Percentiles rank a stretch among this genome's conserved stretches.
These are phyloP conservation scores for Farysia itapuensis DNA, from an alignment of 1,284 basidiomycete genomes.

Conservation along the genomic window DNA sequence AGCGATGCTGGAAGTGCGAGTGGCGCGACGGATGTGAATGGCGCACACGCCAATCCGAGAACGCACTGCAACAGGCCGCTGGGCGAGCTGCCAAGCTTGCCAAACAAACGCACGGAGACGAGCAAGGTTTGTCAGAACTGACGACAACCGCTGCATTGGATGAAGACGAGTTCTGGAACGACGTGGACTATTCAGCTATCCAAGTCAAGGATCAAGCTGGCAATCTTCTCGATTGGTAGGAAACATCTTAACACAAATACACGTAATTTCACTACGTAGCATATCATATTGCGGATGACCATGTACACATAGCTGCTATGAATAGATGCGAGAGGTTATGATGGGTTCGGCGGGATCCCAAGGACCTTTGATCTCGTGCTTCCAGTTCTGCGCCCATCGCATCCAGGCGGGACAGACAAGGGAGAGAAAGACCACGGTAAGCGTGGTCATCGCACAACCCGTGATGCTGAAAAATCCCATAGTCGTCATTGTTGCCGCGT, in stretches of 20 bases:
- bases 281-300: neutral
- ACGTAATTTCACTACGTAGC: neutral
- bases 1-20: constrained; percentile 47
- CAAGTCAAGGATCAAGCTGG: constrained; percentile 7
- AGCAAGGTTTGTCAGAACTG: neutral
- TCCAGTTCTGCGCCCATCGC: constrained; percentile 40
- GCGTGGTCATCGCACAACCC: neutral
- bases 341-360: constrained; percentile 44
- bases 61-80: neutral
- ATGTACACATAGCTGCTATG: neutral
- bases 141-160: neutral
- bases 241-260: no score
- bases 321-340: constrained; percentile 1
- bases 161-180: constrained; percentile 22
- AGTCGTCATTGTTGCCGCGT: neutral
- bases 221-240: constrained; percentile 22
- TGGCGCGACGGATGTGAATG: constrained; percentile 54
- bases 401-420: constrained; percentile 45
- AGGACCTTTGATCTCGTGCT: constrained; percentile 44
- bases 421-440: constrained; percentile 21
- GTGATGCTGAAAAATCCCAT: neutral
- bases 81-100: neutral
- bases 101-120: neutral
- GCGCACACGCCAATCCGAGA: constrained; percentile 14
- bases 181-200: constrained; percentile 12